Conservation (phyloP, 495 filamentous ascomycete genomes). For the Elaphomyces granulatus region DNA sequence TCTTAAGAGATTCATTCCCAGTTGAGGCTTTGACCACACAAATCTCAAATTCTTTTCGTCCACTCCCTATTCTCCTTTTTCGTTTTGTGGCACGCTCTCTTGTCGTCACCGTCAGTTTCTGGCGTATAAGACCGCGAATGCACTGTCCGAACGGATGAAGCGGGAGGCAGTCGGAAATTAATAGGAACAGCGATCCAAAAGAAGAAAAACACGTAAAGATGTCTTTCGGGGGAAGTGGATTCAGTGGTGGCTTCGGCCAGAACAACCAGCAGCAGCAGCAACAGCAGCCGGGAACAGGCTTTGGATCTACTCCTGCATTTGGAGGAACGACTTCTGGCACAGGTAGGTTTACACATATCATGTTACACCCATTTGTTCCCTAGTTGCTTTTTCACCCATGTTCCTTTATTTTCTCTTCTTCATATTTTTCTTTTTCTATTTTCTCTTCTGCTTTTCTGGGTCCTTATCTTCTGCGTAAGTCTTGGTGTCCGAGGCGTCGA, state of each 20-base stretch:
- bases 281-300: constrained; percentile 31
- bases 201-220: constrained; percentile 23
- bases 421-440: constrained; percentile 7
- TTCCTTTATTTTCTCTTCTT: too few relatives aligned
- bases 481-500: constrained; percentile 25
- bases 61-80: constrained; percentile 1
- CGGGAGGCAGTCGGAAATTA: too few relatives aligned
- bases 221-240: constrained; percentile 26
- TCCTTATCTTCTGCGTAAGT: constrained; percentile 11
- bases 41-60: background rate
- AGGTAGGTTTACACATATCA: constrained; percentile 34
- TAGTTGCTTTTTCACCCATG: too few relatives aligned
- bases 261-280: constrained; percentile 32
- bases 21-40: background rate
- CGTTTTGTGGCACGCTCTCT: background rate
- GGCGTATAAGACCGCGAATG: constrained; percentile 1
- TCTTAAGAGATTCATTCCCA: background rate
- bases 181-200: constrained; percentile 16
- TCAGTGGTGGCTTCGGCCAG: constrained; percentile 42
- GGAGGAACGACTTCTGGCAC: constrained; percentile 26
- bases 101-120: background rate
- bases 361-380: too few relatives aligned
- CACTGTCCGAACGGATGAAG: constrained; percentile 21
- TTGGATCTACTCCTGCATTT: constrained; percentile 28
- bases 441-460: constrained; percentile 14